Evolutionary conservation across 345 rosid genomes (phyloP).

Genomic region (Atalantia buxifolia): DNA sequence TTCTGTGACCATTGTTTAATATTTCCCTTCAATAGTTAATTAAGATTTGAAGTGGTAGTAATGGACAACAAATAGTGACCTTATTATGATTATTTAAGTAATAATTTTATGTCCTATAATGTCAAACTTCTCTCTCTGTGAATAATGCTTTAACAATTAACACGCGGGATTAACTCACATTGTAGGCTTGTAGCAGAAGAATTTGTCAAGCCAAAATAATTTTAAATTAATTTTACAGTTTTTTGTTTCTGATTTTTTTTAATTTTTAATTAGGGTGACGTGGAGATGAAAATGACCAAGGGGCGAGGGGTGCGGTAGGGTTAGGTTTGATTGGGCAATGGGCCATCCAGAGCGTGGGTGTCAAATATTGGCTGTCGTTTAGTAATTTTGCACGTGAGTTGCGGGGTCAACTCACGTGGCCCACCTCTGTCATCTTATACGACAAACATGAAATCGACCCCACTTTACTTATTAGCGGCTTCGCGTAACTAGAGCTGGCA

Average conservation of each 20-base stretch:
- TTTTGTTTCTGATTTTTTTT: neutral
- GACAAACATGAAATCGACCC: conserved; percentile 30
- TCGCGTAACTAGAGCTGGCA: too few species aligned
- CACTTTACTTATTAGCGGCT: conserved; percentile 15
- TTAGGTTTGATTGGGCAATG: neutral
- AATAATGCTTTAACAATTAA: too few species aligned
- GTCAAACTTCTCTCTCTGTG: neutral
- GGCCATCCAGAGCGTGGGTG: conserved; percentile 4
- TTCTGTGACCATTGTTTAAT: neutral
- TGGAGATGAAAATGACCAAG: neutral
- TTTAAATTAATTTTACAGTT: neutral
- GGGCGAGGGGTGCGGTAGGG: neutral
- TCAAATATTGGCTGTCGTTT: neutral
- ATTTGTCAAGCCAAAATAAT: too few species aligned
- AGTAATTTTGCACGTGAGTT: conserved; percentile 37
- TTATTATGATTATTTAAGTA: neutral
- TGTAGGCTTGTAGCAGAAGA: too few species aligned
- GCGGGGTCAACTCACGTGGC: conserved; percentile 40
- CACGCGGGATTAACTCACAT: too few species aligned
- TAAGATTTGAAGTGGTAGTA: neutral
- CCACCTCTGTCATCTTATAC: conserved; percentile 26
- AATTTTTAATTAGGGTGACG: neutral
- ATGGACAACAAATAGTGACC: neutral
- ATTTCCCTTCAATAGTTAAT: neutral
- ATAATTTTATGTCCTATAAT: too few species aligned